phyloP scores from a whole-genome alignment of 2,329 filamentous ascomycete genomes.

The Diaporthe nobilis region DNA sequence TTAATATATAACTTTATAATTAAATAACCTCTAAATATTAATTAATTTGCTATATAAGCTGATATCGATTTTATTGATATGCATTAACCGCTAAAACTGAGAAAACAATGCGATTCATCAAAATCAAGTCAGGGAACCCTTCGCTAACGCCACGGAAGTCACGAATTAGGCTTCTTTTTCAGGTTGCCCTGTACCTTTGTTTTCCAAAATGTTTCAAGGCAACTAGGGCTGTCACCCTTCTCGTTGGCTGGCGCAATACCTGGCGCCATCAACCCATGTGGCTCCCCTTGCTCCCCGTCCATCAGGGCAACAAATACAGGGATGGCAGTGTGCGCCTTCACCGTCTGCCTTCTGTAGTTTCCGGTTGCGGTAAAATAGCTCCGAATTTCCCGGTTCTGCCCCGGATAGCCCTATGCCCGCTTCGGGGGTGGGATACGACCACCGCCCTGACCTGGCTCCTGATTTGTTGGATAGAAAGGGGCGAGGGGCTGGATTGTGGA shows the following conservation, averaged over 20 bases:
- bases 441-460: neutral
- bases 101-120: too few species aligned
- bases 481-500: constrained; percentile 5
- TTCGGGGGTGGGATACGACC: constrained; percentile 4
- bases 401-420: neutral
- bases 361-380: neutral
- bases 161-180: too few species aligned
- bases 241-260: constrained; percentile 8
- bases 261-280: neutral
- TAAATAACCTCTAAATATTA: too few species aligned
- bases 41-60: too few species aligned
- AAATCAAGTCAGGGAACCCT: too few species aligned
- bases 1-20: too few species aligned
- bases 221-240: neutral
- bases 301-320: neutral
- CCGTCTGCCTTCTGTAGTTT: neutral
- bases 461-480: neutral
- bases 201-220: constrained; percentile 10
- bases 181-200: too few species aligned
- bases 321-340: neutral
- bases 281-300: neutral
- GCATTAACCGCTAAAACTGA: too few species aligned
- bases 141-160: too few species aligned
- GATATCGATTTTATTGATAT: too few species aligned
- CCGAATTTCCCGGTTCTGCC: constrained; percentile 7